Evolutionary conservation across 2,329 filamentous ascomycete species (phyloP).

Genomic region (Leptographium lundbergii): DNA sequence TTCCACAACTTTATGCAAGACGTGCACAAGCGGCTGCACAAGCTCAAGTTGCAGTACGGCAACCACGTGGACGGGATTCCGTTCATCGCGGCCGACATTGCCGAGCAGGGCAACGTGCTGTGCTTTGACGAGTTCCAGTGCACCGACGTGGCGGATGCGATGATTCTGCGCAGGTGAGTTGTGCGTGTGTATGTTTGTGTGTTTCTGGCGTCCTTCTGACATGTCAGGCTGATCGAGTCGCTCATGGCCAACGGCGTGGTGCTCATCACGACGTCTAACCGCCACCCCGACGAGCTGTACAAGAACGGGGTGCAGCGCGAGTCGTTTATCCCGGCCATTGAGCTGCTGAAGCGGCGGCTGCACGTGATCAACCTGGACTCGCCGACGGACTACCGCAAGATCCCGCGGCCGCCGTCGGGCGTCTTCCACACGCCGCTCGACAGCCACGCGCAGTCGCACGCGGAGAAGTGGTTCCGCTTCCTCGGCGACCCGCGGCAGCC

Average conservation of each 20-base stretch:
- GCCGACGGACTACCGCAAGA: slow-evolving; percentile 92
- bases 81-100: slow-evolving; percentile 90
- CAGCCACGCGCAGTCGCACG: slow-evolving; percentile 62
- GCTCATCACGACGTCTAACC: slow-evolving; percentile 88
- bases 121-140: slow-evolving; percentile 99
- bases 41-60: slow-evolving; percentile 78
- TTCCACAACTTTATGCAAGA: slow-evolving; percentile 99
- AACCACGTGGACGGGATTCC: slow-evolving; percentile 83
- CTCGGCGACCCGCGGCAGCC: slow-evolving; percentile 73
- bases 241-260: slow-evolving; percentile 97
- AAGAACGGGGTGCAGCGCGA: slow-evolving; percentile 96
- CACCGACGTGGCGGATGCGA: slow-evolving; percentile 95
- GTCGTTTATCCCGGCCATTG: slow-evolving; percentile 90
- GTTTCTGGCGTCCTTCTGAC: not conserved
- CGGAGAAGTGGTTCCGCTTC: slow-evolving; percentile 91
- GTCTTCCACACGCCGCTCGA: slow-evolving; percentile 90
- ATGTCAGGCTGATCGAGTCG: slow-evolving; percentile 58
- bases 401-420: slow-evolving; percentile 79
- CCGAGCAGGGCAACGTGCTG: slow-evolving; percentile 68
- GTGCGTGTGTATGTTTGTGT: not conserved
- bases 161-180: slow-evolving; percentile 70
- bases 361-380: slow-evolving; percentile 92
- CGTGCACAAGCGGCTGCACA: slow-evolving; percentile 81
- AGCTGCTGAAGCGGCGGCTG: slow-evolving; percentile 72
- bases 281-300: slow-evolving; percentile 93